Base-by-base conservation (phyloP, 495 filamentous ascomycete species). In the Bathelium albidoporum region DNA sequence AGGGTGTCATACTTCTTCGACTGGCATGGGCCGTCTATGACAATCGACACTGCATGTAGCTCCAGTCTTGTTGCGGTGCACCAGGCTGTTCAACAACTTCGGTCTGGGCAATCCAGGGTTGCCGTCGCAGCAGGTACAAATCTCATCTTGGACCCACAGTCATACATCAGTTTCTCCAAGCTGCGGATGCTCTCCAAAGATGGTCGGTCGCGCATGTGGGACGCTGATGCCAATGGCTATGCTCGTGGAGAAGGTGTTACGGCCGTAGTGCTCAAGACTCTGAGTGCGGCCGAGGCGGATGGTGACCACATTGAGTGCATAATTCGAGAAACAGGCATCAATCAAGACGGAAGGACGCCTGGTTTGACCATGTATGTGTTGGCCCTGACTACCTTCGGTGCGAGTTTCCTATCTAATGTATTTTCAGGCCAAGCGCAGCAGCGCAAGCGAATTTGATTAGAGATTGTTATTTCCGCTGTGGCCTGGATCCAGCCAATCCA, bases 171-270 rank as follows among this genome's bases (percentile, higher is more conserved):
- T 14, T 5, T 5, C 5, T 5, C 5, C 7, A 62, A 64, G 24
- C 49, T 66, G 5, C 39, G 63, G 10, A 69, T 69, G 64, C 58
- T 69, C 1, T 66, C 64, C 10, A 64, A 64, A 14, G 52, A 43
- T 22, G 61, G 64, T 20, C 58, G 36, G 1, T 62, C 58, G 7
- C 12, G 72, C 0, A 78, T 77, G 75, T 82, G 74, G 73, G 79
- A 82, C 64, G 55, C 44, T 0, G 59, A 49, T 39, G 80, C 77
- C 0, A 66, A 81, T 60, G 80, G 79, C 1, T 82, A 81, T 44
- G 75, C 72, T 0, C 74, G 78, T 2, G 80, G 79, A 10, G 80
- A 82, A 2, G 80, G 79, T 1, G 60, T 77, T 2, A 74, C 70
- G 1, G 71, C 67, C 14, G 45, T 81, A 1, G 34, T 81, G 1